phyloP scores from a whole-genome alignment of 257 asterid species.

The Fraxinus americana region DNA sequence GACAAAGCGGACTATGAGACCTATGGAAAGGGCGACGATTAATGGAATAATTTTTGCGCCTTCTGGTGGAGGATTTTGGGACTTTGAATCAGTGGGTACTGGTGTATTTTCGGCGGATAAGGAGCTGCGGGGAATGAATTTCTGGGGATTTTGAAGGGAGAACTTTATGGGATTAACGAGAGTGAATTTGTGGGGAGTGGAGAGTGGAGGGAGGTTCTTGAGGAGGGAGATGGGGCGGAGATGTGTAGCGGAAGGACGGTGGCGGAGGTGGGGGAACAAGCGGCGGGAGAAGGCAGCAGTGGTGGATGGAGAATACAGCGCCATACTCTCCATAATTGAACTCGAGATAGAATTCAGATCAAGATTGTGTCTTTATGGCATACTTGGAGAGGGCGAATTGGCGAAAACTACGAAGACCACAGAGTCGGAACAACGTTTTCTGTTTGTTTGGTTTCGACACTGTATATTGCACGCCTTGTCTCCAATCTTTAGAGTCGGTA shows the following conservation, averaged over 20 bases:
- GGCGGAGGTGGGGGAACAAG: slow-evolving; percentile 42
- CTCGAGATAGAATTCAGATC: neutral
- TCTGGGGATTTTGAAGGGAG: slow-evolving; percentile 24
- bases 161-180: slow-evolving; percentile 23
- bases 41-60: slow-evolving; percentile 75
- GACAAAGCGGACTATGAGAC: slow-evolving; percentile 61
- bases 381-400: no score
- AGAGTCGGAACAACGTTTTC: no score
- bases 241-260: slow-evolving; percentile 34
- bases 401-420: no score
- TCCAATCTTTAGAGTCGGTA: no score
- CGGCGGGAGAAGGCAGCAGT: slow-evolving; percentile 51
- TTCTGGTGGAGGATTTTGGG: slow-evolving; percentile 33
- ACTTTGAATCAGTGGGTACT: slow-evolving; percentile 32
- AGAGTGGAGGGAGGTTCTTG: slow-evolving; percentile 14
- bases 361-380: neutral
- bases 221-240: slow-evolving; percentile 43
- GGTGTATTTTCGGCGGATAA: slow-evolving; percentile 33
- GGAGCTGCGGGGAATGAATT: slow-evolving; percentile 16
- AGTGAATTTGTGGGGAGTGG: slow-evolving; percentile 21
- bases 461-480: no score
- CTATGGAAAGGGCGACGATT: slow-evolving; percentile 60
- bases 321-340: slow-evolving; percentile 67
- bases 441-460: no score
- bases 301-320: slow-evolving; percentile 54